Conservation (phyloP, 2,329 filamentous ascomycete species). For the Curvularia eragrostidis region DNA sequence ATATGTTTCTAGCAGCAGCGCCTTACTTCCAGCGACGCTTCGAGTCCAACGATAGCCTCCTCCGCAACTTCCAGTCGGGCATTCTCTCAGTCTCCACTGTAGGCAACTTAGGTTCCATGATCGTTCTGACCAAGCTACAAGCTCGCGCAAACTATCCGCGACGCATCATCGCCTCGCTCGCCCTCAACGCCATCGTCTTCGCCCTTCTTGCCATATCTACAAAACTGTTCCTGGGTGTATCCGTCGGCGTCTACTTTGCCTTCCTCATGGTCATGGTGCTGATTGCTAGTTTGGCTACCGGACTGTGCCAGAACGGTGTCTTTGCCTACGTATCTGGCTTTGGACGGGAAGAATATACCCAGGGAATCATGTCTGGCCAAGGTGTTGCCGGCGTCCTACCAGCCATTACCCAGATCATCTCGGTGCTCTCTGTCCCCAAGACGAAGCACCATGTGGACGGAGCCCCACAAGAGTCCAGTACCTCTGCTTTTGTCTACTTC, state of each 20-base stretch:
- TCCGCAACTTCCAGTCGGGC: conserved; percentile 84
- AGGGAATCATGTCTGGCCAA: conserved; percentile 95
- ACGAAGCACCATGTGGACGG: conserved; percentile 47
- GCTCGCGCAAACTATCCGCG: conserved; percentile 83
- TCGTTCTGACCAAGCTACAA: conserved; percentile 81
- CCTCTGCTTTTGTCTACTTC: conserved; percentile 89
- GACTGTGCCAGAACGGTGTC: conserved; percentile 89
- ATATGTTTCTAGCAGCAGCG: conserved; percentile 96
- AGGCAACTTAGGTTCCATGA: conserved; percentile 78
- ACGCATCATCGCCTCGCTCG: conserved; percentile 78
- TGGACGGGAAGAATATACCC: conserved; percentile 85
- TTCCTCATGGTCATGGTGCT: conserved; percentile 86
- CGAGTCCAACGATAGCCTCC: conserved; percentile 70
- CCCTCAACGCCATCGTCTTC: conserved; percentile 80
- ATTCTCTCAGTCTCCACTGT: conserved; percentile 87
- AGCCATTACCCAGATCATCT: conserved; percentile 82
- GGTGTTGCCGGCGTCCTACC: conserved; percentile 90
- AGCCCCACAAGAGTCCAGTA: conserved; percentile 57
- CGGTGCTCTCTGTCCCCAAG: conserved; percentile 71
- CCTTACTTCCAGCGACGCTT: conserved; percentile 93
- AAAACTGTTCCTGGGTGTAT: conserved; percentile 66
- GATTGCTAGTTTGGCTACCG: conserved; percentile 78
- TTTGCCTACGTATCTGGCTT: conserved; percentile 92
- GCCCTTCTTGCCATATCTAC: conserved; percentile 82
- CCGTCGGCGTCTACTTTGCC: conserved; percentile 72